Base-by-base conservation (phyloP, 345 rosid species). In the Lumnitzera littorea region DNA sequence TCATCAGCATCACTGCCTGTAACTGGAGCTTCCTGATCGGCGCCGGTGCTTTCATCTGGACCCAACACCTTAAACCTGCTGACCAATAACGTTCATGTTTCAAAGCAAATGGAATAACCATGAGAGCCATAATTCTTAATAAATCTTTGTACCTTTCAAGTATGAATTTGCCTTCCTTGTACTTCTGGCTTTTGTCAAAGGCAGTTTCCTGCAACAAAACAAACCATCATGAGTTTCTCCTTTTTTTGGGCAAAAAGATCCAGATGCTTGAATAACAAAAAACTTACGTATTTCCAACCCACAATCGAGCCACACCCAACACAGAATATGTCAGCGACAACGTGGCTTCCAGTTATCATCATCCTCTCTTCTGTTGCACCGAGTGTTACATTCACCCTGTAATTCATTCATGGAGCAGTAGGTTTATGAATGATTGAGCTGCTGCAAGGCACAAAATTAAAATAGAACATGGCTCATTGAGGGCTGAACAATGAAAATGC, bases 261-360 rank as follows among this genome's bases (percentile, higher is more conserved):
- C 65, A 48, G 41, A 46, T 24, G 57, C 13, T 61, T 14, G 48
- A 60, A 57, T 13, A 27, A 25, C 12, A 2, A 47, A 48, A 58
- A 29, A 62, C 81, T 75, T 82, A 88, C 96, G 58, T 88, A 85
- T 88, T 85, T 85, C 96, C 90, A 88, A 24, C 96, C 96, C 25
- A 84, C 82, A 62, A 88, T 76, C 25, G 91, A 85, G 73, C 92
- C 91, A 76, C 96, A 85, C 24, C 70, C 68, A 56, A 85, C 86
- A 58, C 96, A 88, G 73, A 75, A 88, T 69, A 88, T 88, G 75
- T 85, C 96, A 66, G 76, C 91, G 29, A 85, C 96, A 29, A 82
- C 73, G 70, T 88, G 96, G 86, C 80, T 50, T 70, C 96, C 96
- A 51, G 96, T 88, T 64, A 77, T 70, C 96, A 88, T 88, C 74